Evolutionary conservation across 2,329 filamentous ascomycete species (phyloP), one percentile per base, ranked within the genome.

Genomic region (Fusarium marasasianum): DNA sequence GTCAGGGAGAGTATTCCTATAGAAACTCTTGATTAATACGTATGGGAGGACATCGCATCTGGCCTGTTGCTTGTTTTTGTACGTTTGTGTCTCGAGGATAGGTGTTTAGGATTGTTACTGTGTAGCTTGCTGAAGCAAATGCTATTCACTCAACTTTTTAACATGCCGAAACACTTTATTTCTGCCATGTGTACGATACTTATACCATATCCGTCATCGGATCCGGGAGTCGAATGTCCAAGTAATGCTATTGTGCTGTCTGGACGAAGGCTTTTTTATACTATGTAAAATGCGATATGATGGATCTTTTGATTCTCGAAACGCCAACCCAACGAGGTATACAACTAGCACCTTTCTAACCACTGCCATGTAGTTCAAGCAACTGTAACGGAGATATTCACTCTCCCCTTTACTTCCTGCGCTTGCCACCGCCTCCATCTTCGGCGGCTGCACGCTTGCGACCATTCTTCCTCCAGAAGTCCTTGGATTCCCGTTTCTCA

Each of bases 381-480:
- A 47, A 51, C 40, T n/a, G 18, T 45, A 14, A 60, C 31, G 48
- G 22, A 40, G 40, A 47, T 35, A 18, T 45, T 53, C 3, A 53
- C 33, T 17, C 10, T 37, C 29, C 31, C 38, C 22, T 59, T 68
- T 70, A 81, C 73, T 64, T 82, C 63, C 80, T 79, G 63, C 81
- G 78, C 79, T 83, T 84, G 24, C 81, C 80, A 59, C 81, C 80
- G 31, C 79, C 84, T 5, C 82, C 83, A 11, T 83, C 83, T 22
- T 86, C 85, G 5, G 79, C 82, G 4, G 83, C 82, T 63, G 83
- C 85, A 72, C 89, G 83, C 85, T 91, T 91, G 86, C 92, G 94
- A 15, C 96, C 96, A 84, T 99, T 97, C 78, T 91, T 91, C 78
- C 91, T 88, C 96, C 96, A 99, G 81, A 91, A 99, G 78, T 98